Conservation (phyloP, 208 protist genomes). For the Trichomonas tenax region DNA sequence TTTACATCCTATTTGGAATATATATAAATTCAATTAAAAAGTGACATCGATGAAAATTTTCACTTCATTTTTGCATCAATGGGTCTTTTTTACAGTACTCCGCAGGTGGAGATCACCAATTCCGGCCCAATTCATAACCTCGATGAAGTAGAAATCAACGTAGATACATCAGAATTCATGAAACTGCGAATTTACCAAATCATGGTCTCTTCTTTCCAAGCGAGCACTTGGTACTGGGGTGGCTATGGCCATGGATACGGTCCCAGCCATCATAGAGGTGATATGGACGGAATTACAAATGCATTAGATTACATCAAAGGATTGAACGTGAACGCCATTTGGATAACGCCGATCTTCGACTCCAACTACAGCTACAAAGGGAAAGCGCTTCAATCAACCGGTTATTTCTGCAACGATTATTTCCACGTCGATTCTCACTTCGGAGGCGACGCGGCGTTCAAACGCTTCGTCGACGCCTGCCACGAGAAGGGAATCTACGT, state of each 20-base stretch:
- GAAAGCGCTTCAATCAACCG: background rate
- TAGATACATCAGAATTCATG: background rate
- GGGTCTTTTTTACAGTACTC: background rate
- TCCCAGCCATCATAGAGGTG: background rate
- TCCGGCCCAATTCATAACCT: background rate
- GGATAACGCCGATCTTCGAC: slow-evolving; percentile 1
- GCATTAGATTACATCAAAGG: background rate
- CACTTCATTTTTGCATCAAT: background rate
- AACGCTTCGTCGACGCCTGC: background rate
- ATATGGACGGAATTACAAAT: background rate
- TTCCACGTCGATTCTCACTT: background rate
- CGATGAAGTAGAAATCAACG: background rate
- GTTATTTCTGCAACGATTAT: background rate
- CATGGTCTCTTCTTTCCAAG: background rate
- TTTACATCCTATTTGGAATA: too few relatives aligned
- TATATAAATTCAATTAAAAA: too few relatives aligned
- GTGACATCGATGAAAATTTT: too few relatives aligned
- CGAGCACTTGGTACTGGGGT: background rate
- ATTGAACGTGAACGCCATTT: background rate
- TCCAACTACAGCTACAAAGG: background rate
- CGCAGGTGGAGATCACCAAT: background rate
- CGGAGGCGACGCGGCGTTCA: background rate
- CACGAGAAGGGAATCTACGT: background rate
- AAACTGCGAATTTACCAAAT: background rate
- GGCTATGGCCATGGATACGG: background rate